Evolutionary conservation across 2,329 filamentous ascomycete genomes (phyloP).

Genomic region (Monosporascus sp.): DNA sequence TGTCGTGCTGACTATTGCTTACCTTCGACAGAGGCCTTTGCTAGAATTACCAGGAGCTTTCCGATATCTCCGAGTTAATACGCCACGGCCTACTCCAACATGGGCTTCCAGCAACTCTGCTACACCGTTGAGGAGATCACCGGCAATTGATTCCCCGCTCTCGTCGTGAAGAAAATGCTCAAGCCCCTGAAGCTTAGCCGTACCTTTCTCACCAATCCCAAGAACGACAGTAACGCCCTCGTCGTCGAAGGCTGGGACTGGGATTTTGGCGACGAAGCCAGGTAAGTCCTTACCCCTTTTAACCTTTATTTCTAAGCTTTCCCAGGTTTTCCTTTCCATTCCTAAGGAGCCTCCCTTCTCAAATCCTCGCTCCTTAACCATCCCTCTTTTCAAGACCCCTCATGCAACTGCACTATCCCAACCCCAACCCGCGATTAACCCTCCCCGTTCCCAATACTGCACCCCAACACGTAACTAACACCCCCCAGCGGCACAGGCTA

Average conservation of each 20-base stretch:
- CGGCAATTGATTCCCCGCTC: slow-evolving; percentile 20
- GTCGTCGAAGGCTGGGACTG: slow-evolving; percentile 17
- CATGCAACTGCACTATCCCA: too few species aligned
- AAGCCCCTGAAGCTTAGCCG: slow-evolving; percentile 23
- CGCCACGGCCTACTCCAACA: slow-evolving; percentile 32
- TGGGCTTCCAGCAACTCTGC: slow-evolving; percentile 30
- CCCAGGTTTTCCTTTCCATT: too few species aligned
- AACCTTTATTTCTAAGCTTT: too few species aligned
- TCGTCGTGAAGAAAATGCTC: slow-evolving; percentile 28
- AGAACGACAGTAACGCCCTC: slow-evolving; percentile 20
- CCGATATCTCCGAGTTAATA: slow-evolving; percentile 28
- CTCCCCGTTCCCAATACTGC: too few species aligned
- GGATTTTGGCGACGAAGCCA: slow-evolving; percentile 11
- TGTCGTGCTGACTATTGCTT: too few species aligned
- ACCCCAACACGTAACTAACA: slow-evolving; percentile 3
- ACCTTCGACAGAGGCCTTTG: too few species aligned
- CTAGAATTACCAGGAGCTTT: slow-evolving; percentile 18
- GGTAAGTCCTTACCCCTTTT: too few species aligned
- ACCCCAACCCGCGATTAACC: too few species aligned
- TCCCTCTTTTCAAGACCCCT: too few species aligned
- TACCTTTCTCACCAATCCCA: too few species aligned
- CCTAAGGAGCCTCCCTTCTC: too few species aligned
- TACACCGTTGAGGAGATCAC: slow-evolving; percentile 37
- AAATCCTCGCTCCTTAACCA: too few species aligned
- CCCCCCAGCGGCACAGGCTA: slow-evolving; percentile 12